Conservation (phyloP, 768 basidiomycete species). For the Boletus insuetus region DNA sequence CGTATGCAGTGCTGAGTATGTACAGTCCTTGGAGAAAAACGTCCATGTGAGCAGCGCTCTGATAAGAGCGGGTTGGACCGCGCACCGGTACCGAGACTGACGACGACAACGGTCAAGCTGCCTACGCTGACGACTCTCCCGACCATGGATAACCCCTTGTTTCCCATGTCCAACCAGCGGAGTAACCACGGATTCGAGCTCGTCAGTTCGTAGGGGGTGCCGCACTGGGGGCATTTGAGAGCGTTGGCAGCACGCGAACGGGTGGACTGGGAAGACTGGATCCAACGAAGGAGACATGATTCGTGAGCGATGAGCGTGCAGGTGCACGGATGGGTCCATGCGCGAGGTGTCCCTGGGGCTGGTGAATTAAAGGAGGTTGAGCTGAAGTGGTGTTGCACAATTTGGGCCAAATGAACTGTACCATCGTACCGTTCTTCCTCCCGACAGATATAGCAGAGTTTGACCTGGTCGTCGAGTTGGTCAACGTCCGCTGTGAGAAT, state of each 20-base stretch:
- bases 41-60: not conserved
- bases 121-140: constrained; percentile 54
- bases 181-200: constrained; percentile 59
- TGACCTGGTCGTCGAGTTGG: constrained; percentile 41
- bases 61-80: constrained; percentile 6
- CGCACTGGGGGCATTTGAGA: constrained; percentile 79
- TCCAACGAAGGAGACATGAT: constrained; percentile 76
- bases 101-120: constrained; percentile 47
- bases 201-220: constrained; percentile 60
- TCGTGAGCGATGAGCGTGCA: constrained; percentile 83
- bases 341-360: constrained; percentile 47
- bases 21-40: constrained; percentile 39
- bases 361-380: not conserved
- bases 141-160: constrained; percentile 45
- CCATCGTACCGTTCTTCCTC: constrained; percentile 63
- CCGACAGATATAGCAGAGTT: constrained; percentile 78
- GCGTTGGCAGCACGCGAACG: constrained; percentile 55
- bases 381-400: not conserved
- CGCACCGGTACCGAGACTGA: constrained; percentile 63
- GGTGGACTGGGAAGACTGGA: constrained; percentile 63
- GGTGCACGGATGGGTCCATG: constrained; percentile 78
- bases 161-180: constrained; percentile 47
- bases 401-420: constrained; percentile 2
- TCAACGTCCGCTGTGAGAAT: not conserved
- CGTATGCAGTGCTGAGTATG: constrained; percentile 60